Evolutionary conservation across 2,329 filamentous ascomycete species (phyloP).

Genomic region (Aspergillus terreus): DNA sequence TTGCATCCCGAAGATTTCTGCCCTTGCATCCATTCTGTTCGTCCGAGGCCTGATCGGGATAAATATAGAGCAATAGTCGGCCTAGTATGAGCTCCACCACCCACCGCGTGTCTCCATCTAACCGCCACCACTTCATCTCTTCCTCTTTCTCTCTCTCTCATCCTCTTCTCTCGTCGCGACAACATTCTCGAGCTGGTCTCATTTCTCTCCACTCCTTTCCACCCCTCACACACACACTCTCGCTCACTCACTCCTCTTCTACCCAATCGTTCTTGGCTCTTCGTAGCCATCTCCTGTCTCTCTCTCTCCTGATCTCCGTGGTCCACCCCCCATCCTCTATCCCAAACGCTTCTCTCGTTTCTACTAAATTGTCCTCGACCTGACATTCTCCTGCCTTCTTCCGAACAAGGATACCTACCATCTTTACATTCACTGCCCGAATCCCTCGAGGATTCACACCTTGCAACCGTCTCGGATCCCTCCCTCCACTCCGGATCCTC

Average conservation of each 20-base stretch:
- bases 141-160: not conserved
- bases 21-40: too few species aligned
- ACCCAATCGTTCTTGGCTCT: not conserved
- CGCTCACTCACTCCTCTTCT: not conserved
- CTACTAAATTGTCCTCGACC: not conserved
- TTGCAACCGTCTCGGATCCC: not conserved
- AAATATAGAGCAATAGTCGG: not conserved
- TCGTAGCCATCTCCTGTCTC: not conserved
- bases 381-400: not conserved
- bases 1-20: too few species aligned
- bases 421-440: not conserved
- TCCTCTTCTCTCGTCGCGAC: not conserved
- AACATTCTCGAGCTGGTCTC: not conserved
- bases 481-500: not conserved
- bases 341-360: constrained; percentile 2
- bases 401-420: not conserved
- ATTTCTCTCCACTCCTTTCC: not conserved
- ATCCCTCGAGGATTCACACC: too few species aligned
- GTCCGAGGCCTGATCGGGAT: not conserved
- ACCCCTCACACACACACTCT: not conserved
- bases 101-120: not conserved
- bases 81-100: not conserved
- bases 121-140: not conserved
- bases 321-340: constrained; percentile 1
- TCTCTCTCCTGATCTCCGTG: not conserved